Percentiles rank a stretch among this genome's conserved stretches.
These are phyloP conservation scores for Davidsoniella virescens DNA, from an alignment of 2,329 filamentous ascomycete genomes.

Conservation along the genomic window DNA sequence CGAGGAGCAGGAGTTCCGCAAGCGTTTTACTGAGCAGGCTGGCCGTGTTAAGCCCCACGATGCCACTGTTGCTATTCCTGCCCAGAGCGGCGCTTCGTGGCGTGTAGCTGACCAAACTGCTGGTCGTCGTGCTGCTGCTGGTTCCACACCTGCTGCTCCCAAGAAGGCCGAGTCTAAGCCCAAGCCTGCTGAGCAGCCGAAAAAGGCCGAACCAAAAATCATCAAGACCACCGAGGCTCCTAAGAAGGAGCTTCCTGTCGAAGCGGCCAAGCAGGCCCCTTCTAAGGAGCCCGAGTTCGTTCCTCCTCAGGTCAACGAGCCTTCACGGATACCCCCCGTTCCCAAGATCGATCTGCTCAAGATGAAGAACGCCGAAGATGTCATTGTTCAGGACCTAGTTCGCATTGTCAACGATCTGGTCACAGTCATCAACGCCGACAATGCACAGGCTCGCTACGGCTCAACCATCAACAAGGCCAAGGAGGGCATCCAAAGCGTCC, in stretches of 20 bases:
- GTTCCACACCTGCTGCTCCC: conserved; percentile 21
- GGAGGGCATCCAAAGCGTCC: conserved; percentile 61
- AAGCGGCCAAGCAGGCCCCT: conserved; percentile 18
- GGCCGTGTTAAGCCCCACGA: conserved; percentile 39
- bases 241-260: conserved; percentile 18
- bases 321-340: conserved; percentile 45
- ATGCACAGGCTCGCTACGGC: conserved; percentile 59
- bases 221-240: conserved; percentile 17
- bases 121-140: conserved; percentile 46
- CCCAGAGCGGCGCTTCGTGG: conserved; percentile 73
- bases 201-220: conserved; percentile 19
- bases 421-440: conserved; percentile 77
- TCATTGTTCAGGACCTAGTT: conserved; percentile 80
- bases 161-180: conserved; percentile 19
- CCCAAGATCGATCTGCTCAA: conserved; percentile 63
- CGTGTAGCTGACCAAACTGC: conserved; percentile 47
- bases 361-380: conserved; percentile 62
- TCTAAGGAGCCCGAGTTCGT: conserved; percentile 25
- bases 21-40: conserved; percentile 50
- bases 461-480: conserved; percentile 74
- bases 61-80: conserved; percentile 64
- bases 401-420: conserved; percentile 96
- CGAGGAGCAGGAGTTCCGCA: conserved; percentile 85
- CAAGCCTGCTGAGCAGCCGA: conserved; percentile 16
- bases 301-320: conserved; percentile 48